Evolutionary conservation across 2,329 filamentous ascomycete genomes (phyloP).

Genomic region (Seiridium unicorne): DNA sequence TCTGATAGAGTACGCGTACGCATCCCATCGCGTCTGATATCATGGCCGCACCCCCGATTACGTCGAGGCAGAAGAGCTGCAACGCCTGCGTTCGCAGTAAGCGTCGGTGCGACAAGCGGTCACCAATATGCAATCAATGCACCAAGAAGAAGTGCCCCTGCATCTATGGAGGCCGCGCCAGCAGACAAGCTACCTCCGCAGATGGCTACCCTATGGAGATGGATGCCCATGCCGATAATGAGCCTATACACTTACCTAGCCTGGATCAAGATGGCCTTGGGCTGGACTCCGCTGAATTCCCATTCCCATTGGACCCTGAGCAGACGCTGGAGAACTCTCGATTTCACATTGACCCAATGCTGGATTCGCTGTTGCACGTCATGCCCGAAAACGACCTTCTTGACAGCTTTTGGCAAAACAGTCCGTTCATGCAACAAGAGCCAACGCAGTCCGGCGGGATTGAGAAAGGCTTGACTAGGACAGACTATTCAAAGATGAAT

Average conservation of each 20-base stretch:
- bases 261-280: background rate
- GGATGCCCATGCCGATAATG: background rate
- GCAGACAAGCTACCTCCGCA: background rate
- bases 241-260: background rate
- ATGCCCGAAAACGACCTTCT: conserved; percentile 9
- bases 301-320: conserved; percentile 5
- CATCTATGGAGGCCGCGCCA: conserved; percentile 29
- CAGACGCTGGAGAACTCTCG: conserved; percentile 3
- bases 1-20: too few relatives aligned
- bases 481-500: conserved; percentile 19
- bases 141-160: conserved; percentile 39
- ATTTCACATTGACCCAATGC: conserved; percentile 13
- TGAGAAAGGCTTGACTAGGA: conserved; percentile 10
- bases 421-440: background rate
- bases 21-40: too few relatives aligned
- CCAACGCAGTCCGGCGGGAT: background rate
- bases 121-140: conserved; percentile 41
- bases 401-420: conserved; percentile 8
- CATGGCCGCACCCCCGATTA: background rate
- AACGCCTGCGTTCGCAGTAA: conserved; percentile 47
- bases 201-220: background rate
- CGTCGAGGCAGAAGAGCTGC: conserved; percentile 50
- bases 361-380: conserved; percentile 13
- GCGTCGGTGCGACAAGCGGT: conserved; percentile 44
- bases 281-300: background rate